Conservation (phyloP, 306 rosid species). For the Fragaria ananassa region DNA sequence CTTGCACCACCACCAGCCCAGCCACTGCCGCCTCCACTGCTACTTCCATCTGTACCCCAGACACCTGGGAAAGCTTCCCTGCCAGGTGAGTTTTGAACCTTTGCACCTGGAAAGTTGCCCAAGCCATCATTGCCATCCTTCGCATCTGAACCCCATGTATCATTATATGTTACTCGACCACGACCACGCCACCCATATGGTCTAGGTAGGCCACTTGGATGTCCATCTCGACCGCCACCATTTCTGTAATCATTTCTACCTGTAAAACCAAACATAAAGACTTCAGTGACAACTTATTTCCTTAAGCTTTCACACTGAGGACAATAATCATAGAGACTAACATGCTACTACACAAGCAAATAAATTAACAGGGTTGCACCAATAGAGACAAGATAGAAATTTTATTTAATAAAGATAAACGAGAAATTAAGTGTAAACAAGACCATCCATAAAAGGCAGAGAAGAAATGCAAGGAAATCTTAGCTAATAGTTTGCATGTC, state of each 20-base stretch:
- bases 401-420: not conserved
- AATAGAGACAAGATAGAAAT: not conserved
- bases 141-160: constrained; percentile 60
- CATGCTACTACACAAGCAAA: not conserved
- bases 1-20: constrained; percentile 24
- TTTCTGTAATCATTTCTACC: constrained; percentile 61
- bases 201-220: constrained; percentile 91
- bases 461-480: not conserved
- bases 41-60: constrained; percentile 54
- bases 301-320: not conserved
- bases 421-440: not conserved
- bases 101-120: constrained; percentile 69
- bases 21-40: constrained; percentile 24
- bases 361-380: not conserved
- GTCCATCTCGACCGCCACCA: constrained; percentile 59
- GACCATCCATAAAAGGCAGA: not conserved
- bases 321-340: not conserved
- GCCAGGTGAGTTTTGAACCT: constrained; percentile 80
- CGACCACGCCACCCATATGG: constrained; percentile 65
- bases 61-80: constrained; percentile 89
- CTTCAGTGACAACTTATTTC: not conserved
- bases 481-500: not conserved
- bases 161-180: constrained; percentile 64
- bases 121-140: constrained; percentile 69
- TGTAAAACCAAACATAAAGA: constrained; percentile 20